phyloP scores from a whole-genome alignment of 1,284 basidiomycete species.

The Ceratobasidium sp. region DNA sequence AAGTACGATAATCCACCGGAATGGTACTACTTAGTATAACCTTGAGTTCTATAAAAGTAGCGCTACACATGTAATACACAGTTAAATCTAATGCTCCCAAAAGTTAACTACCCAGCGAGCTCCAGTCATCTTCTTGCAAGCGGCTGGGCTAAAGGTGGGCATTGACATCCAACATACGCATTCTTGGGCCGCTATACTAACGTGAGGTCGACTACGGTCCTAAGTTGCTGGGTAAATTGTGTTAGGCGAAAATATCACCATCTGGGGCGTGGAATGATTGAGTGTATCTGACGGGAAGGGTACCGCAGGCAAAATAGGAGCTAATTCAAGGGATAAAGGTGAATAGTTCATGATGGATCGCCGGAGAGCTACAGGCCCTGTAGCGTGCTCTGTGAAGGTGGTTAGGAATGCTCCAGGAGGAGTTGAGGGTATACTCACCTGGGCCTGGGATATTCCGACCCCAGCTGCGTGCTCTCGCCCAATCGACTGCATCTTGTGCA shows the following conservation, averaged over 20 bases:
- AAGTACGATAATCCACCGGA: too few species aligned
- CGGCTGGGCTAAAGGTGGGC: slow-evolving; percentile 23
- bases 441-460: slow-evolving; percentile 2
- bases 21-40: too few species aligned
- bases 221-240: slow-evolving; percentile 17
- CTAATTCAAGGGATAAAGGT: background rate
- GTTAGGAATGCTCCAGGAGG: background rate
- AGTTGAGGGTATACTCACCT: background rate
- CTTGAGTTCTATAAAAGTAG: too few species aligned
- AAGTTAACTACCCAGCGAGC: slow-evolving; percentile 22
- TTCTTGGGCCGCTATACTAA: slow-evolving; percentile 18
- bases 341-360: slow-evolving; percentile 15
- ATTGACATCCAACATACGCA: slow-evolving; percentile 28
- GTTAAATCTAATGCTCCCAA: background rate
- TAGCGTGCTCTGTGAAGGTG: slow-evolving; percentile 1
- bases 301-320: background rate
- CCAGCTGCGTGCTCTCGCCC: slow-evolving; percentile 26
- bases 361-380: slow-evolving; percentile 15
- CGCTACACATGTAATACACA: background rate
- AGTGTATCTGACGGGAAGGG: background rate
- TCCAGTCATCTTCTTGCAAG: slow-evolving; percentile 19
- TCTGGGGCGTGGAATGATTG: background rate
- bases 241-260: slow-evolving; percentile 19
- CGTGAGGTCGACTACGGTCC: slow-evolving; percentile 17
- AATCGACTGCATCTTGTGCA: slow-evolving; percentile 26